phyloP scores from a whole-genome alignment of 257 asterid species.

The Solanum virginianum region DNA sequence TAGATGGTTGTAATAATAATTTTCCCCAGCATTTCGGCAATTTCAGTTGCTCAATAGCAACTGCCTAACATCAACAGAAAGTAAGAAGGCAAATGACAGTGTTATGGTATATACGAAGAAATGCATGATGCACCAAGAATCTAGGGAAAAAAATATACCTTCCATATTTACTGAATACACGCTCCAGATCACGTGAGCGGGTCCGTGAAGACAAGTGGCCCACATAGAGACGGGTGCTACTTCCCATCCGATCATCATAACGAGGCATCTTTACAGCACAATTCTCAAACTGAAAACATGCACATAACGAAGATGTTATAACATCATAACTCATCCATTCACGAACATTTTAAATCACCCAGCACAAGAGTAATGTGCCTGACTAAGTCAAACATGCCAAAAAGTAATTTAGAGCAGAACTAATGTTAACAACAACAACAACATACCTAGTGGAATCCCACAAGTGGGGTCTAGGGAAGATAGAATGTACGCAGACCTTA shows the following conservation, averaged over 20 bases:
- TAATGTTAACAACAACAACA: too few relatives aligned
- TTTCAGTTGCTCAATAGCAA: not conserved
- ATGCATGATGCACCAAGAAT: not conserved
- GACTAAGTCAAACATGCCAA: not conserved
- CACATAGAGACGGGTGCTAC: conserved; percentile 83
- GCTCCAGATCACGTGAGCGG: conserved; percentile 88
- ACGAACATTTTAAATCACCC: not conserved
- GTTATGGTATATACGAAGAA: not conserved
- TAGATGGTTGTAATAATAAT: not conserved
- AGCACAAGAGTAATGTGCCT: not conserved
- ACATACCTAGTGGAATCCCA: too few relatives aligned
- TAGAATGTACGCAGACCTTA: too few relatives aligned
- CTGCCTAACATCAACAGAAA: not conserved
- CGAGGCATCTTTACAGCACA: conserved; percentile 72
- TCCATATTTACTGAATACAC: conserved; percentile 77
- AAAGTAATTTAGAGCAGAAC: not conserved
- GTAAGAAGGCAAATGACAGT: not conserved
- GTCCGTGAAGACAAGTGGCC: conserved; percentile 96
- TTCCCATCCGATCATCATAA: conserved; percentile 66
- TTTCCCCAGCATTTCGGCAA: not conserved
- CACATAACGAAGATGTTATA: not conserved
- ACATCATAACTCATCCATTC: not conserved
- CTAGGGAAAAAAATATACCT: conserved; percentile 31
- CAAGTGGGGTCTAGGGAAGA: too few relatives aligned
- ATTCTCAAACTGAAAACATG: not conserved